Evolutionary conservation across 495 filamentous ascomycete species (phyloP).

Genomic region (Cercophora scortea): DNA sequence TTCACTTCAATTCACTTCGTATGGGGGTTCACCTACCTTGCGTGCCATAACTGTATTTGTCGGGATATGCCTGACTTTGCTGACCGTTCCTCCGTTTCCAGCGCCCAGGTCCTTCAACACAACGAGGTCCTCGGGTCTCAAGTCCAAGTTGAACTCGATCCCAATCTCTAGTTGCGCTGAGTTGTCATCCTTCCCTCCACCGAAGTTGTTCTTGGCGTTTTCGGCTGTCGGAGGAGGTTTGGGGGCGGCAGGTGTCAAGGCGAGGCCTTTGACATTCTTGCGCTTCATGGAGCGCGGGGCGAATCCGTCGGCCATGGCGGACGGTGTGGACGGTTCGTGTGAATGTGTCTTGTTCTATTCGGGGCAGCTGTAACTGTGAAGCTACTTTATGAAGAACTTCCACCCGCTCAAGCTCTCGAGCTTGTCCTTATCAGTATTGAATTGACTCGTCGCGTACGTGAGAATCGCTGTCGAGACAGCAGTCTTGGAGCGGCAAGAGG

Average conservation of each 20-base stretch:
- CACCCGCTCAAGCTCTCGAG: too few species aligned
- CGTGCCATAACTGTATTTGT: slow-evolving; percentile 95
- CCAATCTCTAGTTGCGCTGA: slow-evolving; percentile 83
- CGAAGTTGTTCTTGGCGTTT: slow-evolving; percentile 44
- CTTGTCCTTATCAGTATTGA: not conserved
- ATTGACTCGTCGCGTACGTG: not conserved
- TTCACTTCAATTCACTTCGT: too few species aligned
- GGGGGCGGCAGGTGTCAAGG: slow-evolving; percentile 61
- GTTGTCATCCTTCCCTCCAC: slow-evolving; percentile 54
- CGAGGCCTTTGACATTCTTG: slow-evolving; percentile 96
- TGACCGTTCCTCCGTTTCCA: slow-evolving; percentile 95
- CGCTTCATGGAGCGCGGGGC: slow-evolving; percentile 89
- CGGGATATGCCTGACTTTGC: slow-evolving; percentile 91
- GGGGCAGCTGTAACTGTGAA: not conserved
- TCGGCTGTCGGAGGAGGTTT: slow-evolving; percentile 36
- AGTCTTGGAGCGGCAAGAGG: not conserved
- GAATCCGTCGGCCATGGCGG: slow-evolving; percentile 74
- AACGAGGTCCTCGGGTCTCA: slow-evolving; percentile 86
- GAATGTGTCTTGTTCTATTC: not conserved
- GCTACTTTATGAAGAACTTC: too few species aligned
- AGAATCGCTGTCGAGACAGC: not conserved
- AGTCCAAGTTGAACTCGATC: slow-evolving; percentile 88
- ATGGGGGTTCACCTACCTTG: slow-evolving; percentile 55
- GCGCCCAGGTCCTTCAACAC: slow-evolving; percentile 90
- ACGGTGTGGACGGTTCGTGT: not conserved